Base-by-base conservation (phyloP, 116 monocot genomes). In the Iris pallida region DNA sequence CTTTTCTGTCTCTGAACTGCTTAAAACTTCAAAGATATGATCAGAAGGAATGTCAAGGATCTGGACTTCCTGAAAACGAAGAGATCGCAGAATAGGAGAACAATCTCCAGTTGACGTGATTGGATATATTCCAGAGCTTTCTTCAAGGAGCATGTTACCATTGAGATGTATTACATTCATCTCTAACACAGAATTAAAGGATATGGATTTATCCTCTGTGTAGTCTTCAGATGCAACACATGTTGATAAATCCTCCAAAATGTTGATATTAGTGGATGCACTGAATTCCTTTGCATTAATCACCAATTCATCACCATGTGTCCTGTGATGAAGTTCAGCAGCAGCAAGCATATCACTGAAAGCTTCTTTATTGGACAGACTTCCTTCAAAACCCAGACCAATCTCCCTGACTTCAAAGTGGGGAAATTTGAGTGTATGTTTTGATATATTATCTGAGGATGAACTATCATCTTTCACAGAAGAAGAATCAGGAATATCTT, bases 31-130 rank as follows among this genome's bases (percentile, higher is more conserved):
- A 43, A 69, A 82, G 14, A 63, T 49, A 64, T 79, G 55, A 54
- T 59, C 47, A 55, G 71, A 45, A 80, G 65, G 57, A 53, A 73
- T 60, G 71, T 96, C 92, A 68, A 96, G 72, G 16, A 85, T 79
- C 65, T 89, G 79, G 18, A 87, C 76, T 76, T 89, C 89, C 79
- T 86, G 83, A 59, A 83, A 78, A 70, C 65, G 63, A 74, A 86
- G 19, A 13, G 73, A 81, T 73, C 80, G 81, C 20, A 89, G 86
- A n/a, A 80, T 60, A 57, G 63, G 71, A 51, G 70, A 63, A 71
- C 30, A 87, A 58, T 63, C 62, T 45, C 72, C 91, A 80, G 73
- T 61, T 70, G 76, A 55, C 61, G 60, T 66, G 10, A 75, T 17
- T 44, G 70, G 80, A 73, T 76, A 80, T 53, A 91, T 71, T 63